Evolutionary conservation across 1,139 yeast genomes (phyloP).

Genomic region (Protomyces arabidopsidicola): DNA sequence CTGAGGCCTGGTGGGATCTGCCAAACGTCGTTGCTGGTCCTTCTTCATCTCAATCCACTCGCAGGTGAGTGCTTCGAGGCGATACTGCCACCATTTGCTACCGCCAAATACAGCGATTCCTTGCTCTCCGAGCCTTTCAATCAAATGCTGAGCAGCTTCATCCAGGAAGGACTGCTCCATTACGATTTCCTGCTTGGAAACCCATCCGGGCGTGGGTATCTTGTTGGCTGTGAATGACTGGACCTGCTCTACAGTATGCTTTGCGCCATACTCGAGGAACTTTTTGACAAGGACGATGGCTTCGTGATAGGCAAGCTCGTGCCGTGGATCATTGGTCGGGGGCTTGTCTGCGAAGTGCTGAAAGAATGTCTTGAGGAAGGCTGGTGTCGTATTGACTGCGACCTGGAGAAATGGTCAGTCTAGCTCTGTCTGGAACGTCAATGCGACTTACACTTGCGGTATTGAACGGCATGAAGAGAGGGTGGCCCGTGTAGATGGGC

Average conservation of each 20-base stretch:
- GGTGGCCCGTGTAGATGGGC: not conserved
- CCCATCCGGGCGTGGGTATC: constrained; percentile 27
- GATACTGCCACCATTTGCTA: constrained; percentile 26
- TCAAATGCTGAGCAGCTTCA: constrained; percentile 8
- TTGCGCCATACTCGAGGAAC: constrained; percentile 17
- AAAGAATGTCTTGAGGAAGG: constrained; percentile 23
- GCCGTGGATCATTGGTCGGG: constrained; percentile 6
- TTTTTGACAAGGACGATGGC: constrained; percentile 22
- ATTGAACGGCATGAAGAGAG: constrained; percentile 20
- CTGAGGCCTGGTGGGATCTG: constrained; percentile 9
- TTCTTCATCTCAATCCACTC: constrained; percentile 28
- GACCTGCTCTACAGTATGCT: constrained; percentile 26
- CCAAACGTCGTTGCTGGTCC: constrained; percentile 7
- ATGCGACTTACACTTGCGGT: constrained; percentile 16
- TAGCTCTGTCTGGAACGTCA: not conserved
- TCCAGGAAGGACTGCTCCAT: constrained; percentile 16
- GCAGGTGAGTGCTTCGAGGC: constrained; percentile 13
- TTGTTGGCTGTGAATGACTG: constrained; percentile 26
- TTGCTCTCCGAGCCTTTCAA: constrained; percentile 6
- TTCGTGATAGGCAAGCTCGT: constrained; percentile 21
- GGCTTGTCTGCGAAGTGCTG: constrained; percentile 22
- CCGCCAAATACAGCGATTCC: constrained; percentile 22
- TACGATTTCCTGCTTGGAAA: constrained; percentile 9
- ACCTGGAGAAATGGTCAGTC: constrained; percentile 2
- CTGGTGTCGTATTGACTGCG: constrained; percentile 19